phyloP scores from a whole-genome alignment of 192 early-diverging fungal species.

The Coemansia sp. region DNA sequence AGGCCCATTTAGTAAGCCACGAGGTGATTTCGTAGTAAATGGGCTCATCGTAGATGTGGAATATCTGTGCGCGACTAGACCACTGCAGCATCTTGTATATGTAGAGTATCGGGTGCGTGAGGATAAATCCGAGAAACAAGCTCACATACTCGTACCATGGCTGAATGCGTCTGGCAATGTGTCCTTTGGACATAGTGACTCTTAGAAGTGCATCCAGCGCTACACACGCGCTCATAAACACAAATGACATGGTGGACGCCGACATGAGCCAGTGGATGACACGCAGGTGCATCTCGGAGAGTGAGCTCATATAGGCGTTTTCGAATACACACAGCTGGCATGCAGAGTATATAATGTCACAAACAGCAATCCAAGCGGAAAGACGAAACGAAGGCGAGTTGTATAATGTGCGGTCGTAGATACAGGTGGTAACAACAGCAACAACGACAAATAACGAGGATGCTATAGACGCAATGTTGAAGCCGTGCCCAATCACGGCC shows the following conservation, averaged over 20 bases:
- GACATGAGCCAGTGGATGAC: constrained; percentile 50
- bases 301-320: constrained; percentile 33
- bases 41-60: constrained; percentile 25
- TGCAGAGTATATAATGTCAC: constrained; percentile 38
- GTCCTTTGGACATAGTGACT: neutral
- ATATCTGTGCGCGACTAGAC: constrained; percentile 24
- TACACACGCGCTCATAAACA: constrained; percentile 28
- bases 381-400: constrained; percentile 27
- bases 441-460: constrained; percentile 31
- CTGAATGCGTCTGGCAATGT: constrained; percentile 21
- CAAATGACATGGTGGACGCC: constrained; percentile 29
- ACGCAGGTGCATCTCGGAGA: constrained; percentile 29
- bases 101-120: constrained; percentile 45
- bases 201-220: constrained; percentile 24
- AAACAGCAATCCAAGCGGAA: constrained; percentile 34
- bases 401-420: neutral
- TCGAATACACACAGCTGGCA: constrained; percentile 42
- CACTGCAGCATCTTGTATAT: constrained; percentile 38
- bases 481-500: constrained; percentile 44
- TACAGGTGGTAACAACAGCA: constrained; percentile 11
- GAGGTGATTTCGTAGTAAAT: constrained; percentile 25
- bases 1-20: constrained; percentile 49
- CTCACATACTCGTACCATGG: constrained; percentile 30
- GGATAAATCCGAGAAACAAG: constrained; percentile 31
- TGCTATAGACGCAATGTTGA: constrained; percentile 37